Evolutionary conservation across 1,284 basidiomycete genomes (phyloP).

Genomic region (Bjerkandera adusta): DNA sequence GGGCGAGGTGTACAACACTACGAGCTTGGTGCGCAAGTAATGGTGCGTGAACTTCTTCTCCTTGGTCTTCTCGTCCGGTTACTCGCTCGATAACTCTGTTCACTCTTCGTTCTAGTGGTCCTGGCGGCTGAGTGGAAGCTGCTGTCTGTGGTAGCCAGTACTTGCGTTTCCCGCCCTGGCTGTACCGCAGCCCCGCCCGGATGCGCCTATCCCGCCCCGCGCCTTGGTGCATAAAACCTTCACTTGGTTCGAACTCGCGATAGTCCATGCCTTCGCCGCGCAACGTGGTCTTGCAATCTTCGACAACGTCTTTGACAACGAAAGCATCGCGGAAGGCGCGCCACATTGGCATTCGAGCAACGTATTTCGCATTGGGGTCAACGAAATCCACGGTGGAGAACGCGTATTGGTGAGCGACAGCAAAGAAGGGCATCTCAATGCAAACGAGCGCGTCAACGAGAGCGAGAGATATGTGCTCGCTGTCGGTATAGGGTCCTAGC

Average conservation of each 20-base stretch:
- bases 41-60: conserved; percentile 73
- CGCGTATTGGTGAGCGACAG: conserved; percentile 88
- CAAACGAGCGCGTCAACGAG: conserved; percentile 91
- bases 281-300: conserved; percentile 84
- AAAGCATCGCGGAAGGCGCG: conserved; percentile 89
- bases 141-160: conserved; percentile 85
- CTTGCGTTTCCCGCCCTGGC: conserved; percentile 83
- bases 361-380: conserved; percentile 61
- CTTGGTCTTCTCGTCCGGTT: conserved; percentile 42
- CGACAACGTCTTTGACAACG: conserved; percentile 83
- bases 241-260: conserved; percentile 92
- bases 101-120: conserved; percentile 38
- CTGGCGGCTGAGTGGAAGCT: conserved; percentile 39
- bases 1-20: conserved; percentile 63
- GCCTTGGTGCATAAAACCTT: conserved; percentile 89
- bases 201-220: conserved; percentile 81
- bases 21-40: conserved; percentile 67
- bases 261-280: conserved; percentile 92
- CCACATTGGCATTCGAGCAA: conserved; percentile 84
- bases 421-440: conserved; percentile 98
- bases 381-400: conserved; percentile 87
- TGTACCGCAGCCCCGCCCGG: conserved; percentile 87
- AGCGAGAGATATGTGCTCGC: conserved; percentile 89
- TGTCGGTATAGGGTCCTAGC: conserved; percentile 86
- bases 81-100: conserved; percentile 43